Conservation (phyloP, 176 grass and related monocot genomes). For the Microstegium vimineum region DNA sequence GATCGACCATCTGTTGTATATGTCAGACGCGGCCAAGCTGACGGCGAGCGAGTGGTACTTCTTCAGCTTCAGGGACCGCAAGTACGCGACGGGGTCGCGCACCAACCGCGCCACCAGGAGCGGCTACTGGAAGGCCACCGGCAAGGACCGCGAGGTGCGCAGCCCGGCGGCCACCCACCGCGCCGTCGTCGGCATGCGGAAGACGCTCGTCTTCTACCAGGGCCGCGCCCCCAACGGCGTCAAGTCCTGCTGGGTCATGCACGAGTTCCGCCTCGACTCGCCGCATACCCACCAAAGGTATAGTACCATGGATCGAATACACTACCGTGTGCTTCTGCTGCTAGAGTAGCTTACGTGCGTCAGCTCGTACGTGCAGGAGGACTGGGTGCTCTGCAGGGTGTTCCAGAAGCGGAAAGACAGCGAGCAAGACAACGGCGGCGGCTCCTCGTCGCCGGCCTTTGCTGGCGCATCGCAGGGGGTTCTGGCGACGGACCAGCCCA, state of each 20-base stretch:
- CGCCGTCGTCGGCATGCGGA: conserved; percentile 61
- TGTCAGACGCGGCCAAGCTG: conserved; percentile 72
- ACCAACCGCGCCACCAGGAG: conserved; percentile 64
- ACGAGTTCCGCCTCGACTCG: conserved; percentile 65
- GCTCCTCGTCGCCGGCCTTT: conserved; percentile 17
- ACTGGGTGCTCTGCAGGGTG: conserved; percentile 80
- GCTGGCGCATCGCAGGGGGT: not conserved
- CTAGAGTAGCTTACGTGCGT: no score
- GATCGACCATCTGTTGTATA: no score
- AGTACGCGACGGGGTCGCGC: conserved; percentile 65
- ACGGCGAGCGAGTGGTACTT: conserved; percentile 73
- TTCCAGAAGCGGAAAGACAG: conserved; percentile 52
- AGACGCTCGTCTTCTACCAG: conserved; percentile 77
- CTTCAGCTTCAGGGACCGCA: conserved; percentile 79
- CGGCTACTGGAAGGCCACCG: conserved; percentile 74
- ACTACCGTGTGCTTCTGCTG: no score
- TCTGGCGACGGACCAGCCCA: not conserved
- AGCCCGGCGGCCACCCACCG: not conserved
- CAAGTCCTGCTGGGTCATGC: conserved; percentile 77
- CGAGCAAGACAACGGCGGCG: conserved; percentile 19
- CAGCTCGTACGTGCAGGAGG: conserved; percentile 55
- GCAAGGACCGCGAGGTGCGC: conserved; percentile 57
- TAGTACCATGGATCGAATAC: not conserved
- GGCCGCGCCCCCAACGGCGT: conserved; percentile 60
- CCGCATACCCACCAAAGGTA: conserved; percentile 57